Percentiles rank a stretch among this genome's conserved stretches.
These are phyloP conservation scores for Arthroderma sp. DNA, from an alignment of 2,329 filamentous ascomycete species.

Conservation along the genomic window DNA sequence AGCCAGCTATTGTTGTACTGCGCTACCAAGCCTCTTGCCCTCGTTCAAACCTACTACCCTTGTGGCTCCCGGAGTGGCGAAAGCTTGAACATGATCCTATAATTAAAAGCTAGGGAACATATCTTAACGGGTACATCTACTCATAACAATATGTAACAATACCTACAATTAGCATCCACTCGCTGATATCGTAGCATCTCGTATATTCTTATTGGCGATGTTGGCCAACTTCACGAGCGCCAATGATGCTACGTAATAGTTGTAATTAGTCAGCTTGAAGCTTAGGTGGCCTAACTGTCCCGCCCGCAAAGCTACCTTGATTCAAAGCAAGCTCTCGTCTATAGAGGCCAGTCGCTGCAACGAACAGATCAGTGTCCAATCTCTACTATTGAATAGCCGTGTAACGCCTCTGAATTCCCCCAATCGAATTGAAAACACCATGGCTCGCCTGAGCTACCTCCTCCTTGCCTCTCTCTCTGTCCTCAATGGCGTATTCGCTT, in stretches of 20 bases:
- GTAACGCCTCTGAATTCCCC: neutral
- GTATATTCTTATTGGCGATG: neutral
- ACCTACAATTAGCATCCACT: neutral
- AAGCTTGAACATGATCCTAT: neutral
- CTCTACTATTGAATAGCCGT: neutral
- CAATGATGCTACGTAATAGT: too few species aligned
- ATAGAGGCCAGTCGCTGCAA: too few species aligned
- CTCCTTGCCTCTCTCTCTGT: constrained; percentile 37
- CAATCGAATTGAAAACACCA: constrained; percentile 18
- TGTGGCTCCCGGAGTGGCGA: neutral
- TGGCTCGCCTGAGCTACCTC: constrained; percentile 37
- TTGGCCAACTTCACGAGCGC: too few species aligned
- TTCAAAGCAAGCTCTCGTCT: too few species aligned
- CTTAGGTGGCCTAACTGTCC: too few species aligned
- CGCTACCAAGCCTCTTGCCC: neutral
- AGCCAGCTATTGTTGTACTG: neutral
- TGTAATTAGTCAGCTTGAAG: too few species aligned
- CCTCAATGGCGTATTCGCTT: constrained; percentile 48
- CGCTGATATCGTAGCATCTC: neutral
- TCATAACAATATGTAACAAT: neutral
- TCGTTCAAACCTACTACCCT: neutral
- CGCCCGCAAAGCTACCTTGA: too few species aligned
- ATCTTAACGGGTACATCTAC: neutral
- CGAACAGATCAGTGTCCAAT: neutral
- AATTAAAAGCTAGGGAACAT: constrained; percentile 1